Conservation (phyloP, 1,284 basidiomycete species). For the Nidula niveotomentosa region DNA sequence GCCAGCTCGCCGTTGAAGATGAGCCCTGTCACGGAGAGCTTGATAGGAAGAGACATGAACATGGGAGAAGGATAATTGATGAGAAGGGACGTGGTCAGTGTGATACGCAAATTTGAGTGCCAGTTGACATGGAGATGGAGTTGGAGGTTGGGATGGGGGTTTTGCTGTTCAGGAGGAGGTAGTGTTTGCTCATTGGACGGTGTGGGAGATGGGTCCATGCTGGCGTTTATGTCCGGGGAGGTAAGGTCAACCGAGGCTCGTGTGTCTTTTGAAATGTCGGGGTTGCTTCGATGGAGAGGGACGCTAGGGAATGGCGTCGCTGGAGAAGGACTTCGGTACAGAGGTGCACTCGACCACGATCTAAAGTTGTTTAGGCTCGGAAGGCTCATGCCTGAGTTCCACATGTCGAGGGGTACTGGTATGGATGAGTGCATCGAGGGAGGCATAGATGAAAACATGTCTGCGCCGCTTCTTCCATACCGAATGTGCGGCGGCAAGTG, state of each 20-base stretch:
- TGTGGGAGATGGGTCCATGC: slow-evolving; percentile 12
- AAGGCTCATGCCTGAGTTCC: slow-evolving; percentile 36
- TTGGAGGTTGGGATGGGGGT: slow-evolving; percentile 68
- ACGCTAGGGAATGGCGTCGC: slow-evolving; percentile 33
- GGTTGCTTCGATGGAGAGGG: slow-evolving; percentile 10
- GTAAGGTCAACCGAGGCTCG: not conserved
- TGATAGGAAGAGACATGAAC: slow-evolving; percentile 97
- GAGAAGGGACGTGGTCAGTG: slow-evolving; percentile 88
- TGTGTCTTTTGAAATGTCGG: not conserved
- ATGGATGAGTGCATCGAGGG: slow-evolving; percentile 35
- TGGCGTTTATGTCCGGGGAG: not conserved
- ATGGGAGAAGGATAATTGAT: slow-evolving; percentile 95
- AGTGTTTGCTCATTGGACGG: slow-evolving; percentile 12
- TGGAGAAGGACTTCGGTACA: slow-evolving; percentile 37
- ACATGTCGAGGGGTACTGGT: slow-evolving; percentile 37
- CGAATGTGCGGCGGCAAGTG: slow-evolving; percentile 71
- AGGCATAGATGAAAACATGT: slow-evolving; percentile 59
- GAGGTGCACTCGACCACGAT: slow-evolving; percentile 32
- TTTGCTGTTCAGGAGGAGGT: slow-evolving; percentile 23
- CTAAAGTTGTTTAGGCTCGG: slow-evolving; percentile 35
- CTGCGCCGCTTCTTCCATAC: slow-evolving; percentile 58
- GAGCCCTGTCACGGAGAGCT: slow-evolving; percentile 86
- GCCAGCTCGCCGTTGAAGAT: slow-evolving; percentile 87
- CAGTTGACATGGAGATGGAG: slow-evolving; percentile 74
- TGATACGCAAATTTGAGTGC: slow-evolving; percentile 78